Evolutionary conservation across 805 yeast genomes (phyloP).

Genomic region (Saccharomycopsis babjevae): DNA sequence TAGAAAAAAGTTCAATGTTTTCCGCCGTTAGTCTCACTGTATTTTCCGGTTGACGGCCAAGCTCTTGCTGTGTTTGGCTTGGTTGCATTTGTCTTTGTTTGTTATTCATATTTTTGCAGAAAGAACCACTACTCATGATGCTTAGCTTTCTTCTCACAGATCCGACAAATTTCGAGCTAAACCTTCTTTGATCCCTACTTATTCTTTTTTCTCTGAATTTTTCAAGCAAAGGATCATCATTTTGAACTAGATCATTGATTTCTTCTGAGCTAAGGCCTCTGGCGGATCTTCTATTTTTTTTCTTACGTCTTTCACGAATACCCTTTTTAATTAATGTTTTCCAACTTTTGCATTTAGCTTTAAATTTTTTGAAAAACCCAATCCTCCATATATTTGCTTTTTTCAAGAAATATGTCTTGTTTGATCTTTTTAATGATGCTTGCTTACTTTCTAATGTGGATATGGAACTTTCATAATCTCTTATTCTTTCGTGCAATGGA

Average conservation of each 20-base stretch:
- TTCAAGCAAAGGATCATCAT: neutral
- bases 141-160: neutral
- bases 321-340: neutral
- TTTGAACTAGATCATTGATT: neutral
- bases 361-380: neutral
- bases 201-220: neutral
- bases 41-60: neutral
- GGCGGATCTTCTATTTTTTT: neutral
- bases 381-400: neutral
- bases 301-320: neutral
- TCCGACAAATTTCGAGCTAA: neutral
- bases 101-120: neutral
- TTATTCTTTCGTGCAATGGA: neutral
- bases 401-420: neutral
- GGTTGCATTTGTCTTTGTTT: neutral
- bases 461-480: neutral
- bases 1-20: neutral
- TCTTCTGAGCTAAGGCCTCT: neutral
- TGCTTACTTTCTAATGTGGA: neutral
- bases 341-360: conserved; percentile 1
- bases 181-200: neutral
- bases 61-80: neutral
- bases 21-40: neutral
- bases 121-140: neutral
- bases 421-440: neutral